A percentile compares a stretch with the other conserved stretches of the same genome.
These are phyloP conservation scores for Xylaria cubensis DNA, from an alignment of 495 filamentous ascomycete genomes.

Conservation along the genomic window DNA sequence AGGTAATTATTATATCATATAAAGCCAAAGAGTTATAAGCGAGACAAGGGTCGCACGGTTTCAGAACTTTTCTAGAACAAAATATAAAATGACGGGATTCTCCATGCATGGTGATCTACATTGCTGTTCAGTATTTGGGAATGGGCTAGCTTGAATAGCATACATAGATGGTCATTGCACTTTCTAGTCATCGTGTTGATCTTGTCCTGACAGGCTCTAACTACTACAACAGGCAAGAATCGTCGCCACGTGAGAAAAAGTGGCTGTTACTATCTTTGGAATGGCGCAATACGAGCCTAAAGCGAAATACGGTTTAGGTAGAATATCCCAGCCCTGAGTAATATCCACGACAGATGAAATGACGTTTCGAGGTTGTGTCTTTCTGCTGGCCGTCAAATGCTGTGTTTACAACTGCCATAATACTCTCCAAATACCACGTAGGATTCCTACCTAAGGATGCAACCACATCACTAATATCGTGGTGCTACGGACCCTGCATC, in stretches of 20 bases:
- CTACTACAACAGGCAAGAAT: slow-evolving; percentile 1
- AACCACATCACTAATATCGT: slow-evolving; percentile 2
- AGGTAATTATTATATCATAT: neutral
- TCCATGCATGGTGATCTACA: slow-evolving; percentile 20
- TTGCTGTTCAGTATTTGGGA: slow-evolving; percentile 11
- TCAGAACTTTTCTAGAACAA: slow-evolving; percentile 7
- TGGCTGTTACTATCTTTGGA: slow-evolving; percentile 17
- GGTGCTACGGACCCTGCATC: slow-evolving; percentile 7
- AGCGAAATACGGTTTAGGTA: neutral
- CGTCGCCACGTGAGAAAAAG: slow-evolving; percentile 17
- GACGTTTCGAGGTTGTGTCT: neutral
- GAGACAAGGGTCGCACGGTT: neutral
- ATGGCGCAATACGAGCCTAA: neutral
- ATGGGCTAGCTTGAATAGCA: neutral
- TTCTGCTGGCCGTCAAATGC: neutral
- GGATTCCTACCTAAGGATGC: neutral
- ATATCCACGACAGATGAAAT: neutral
- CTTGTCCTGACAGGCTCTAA: neutral
- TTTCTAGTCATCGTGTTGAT: neutral
- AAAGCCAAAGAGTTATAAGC: neutral
- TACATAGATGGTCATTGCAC: neutral
- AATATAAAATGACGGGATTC: slow-evolving; percentile 19
- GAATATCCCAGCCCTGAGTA: neutral
- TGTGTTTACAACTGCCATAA: neutral
- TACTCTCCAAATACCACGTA: neutral